Base-by-base conservation (phyloP, 108 stramenopile genomes). In the Parietichytrium sp. region DNA sequence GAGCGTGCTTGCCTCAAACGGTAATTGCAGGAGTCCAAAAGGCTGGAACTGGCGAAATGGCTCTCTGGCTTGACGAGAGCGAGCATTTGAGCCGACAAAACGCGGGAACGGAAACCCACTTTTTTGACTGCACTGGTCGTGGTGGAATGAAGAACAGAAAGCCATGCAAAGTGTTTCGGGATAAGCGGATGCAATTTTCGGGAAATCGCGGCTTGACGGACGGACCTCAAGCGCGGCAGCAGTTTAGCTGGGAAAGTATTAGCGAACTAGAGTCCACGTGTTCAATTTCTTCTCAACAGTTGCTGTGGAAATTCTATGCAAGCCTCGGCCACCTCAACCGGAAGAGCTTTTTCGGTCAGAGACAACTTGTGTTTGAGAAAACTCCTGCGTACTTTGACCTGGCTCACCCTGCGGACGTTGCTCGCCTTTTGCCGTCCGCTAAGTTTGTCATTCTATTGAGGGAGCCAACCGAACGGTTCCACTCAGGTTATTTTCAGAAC, bases 1-100 rank as follows among this genome's bases (percentile, higher is more conserved):
- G n/a, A n/a, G n/a, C n/a, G n/a, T n/a, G n/a, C n/a, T n/a, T n/a
- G n/a, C n/a, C n/a, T n/a, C n/a, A n/a, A n/a, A n/a, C n/a, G n/a
- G n/a, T 82, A n/a, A 61, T 82, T 16, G 47, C 33, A 16, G 81
- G 81, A 20, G 81, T 61, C 7, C 61, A 78, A 45, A 82, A 82
- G 81, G 47, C 81, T 12, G 81, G 54, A 4, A 82, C 55, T 6
- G 81, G 50, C 13, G 26, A 26, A 4, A 33, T 82, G 4, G 18
- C 23, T 7, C 31, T 48, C 16, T 82, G 81, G 81, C 81, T 82
- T 2, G 45, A 72, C 20, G 38, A 72, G 42, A 36, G 36, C 4
- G 23, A 45, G 33, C 45, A 72, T 25, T 33, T 42, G 16, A 33
- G 61, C 29, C 61, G 61, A 10, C 61, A 45, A n/a, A 42, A 72